phyloP scores from a whole-genome alignment of 768 basidiomycete genomes.

The Termitomyces sp. region DNA sequence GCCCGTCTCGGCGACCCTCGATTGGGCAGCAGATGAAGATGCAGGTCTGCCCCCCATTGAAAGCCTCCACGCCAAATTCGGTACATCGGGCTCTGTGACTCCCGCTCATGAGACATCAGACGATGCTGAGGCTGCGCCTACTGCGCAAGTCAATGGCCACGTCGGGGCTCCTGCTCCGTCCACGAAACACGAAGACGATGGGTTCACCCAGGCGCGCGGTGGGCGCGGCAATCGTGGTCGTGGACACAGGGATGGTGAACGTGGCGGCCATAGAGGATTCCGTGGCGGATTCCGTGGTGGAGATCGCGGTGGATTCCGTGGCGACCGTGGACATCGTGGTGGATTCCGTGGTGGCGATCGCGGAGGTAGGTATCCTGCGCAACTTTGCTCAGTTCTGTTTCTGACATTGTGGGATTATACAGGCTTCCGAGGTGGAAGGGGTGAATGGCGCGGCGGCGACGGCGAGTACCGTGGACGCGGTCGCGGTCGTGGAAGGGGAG shows the following conservation, averaged over 20 bases:
- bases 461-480: slow-evolving; percentile 41
- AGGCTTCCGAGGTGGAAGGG: slow-evolving; percentile 34
- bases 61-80: slow-evolving; percentile 71
- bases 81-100: slow-evolving; percentile 67
- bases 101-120: slow-evolving; percentile 35
- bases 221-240: slow-evolving; percentile 39
- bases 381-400: not conserved
- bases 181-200: slow-evolving; percentile 47
- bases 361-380: slow-evolving; percentile 22
- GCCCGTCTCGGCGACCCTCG: slow-evolving; percentile 38
- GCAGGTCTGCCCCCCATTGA: slow-evolving; percentile 74
- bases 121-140: slow-evolving; percentile 17
- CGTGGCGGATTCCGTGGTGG: slow-evolving; percentile 35
- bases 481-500: slow-evolving; percentile 29
- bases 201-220: slow-evolving; percentile 49
- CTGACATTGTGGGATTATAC: not conserved
- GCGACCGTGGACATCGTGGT: slow-evolving; percentile 35
- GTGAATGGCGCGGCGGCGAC: slow-evolving; percentile 47
- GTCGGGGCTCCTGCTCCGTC: slow-evolving; percentile 17
- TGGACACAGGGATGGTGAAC: slow-evolving; percentile 30
- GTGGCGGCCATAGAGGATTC: slow-evolving; percentile 20
- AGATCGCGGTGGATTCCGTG: slow-evolving; percentile 23
- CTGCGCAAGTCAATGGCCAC: slow-evolving; percentile 26
- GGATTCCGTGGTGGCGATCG: slow-evolving; percentile 35
- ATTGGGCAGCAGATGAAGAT: slow-evolving; percentile 85